Percentiles rank a stretch among this genome's conserved stretches.
These are phyloP conservation scores for Ophiostoma triangulosporum DNA, from an alignment of 2,329 filamentous ascomycete genomes.

Conservation along the genomic window DNA sequence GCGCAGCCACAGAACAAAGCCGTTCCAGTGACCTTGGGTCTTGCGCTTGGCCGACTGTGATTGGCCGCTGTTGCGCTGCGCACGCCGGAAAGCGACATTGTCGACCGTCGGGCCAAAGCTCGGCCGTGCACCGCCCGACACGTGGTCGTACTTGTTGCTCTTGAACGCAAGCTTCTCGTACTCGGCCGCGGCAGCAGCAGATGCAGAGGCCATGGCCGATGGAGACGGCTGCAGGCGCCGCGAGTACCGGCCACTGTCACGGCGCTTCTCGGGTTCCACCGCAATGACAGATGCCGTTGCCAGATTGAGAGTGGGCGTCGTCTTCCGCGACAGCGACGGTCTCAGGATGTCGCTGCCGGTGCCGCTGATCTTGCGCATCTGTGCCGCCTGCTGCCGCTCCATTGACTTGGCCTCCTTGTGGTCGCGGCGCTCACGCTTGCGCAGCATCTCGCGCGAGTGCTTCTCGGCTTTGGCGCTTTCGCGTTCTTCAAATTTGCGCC, in stretches of 20 bases:
- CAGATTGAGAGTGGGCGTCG: slow-evolving; percentile 13
- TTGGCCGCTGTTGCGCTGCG: slow-evolving; percentile 25
- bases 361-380: slow-evolving; percentile 25
- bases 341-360: slow-evolving; percentile 14
- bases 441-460: slow-evolving; percentile 43
- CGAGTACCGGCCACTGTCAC: slow-evolving; percentile 5
- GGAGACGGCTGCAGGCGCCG: slow-evolving; percentile 7
- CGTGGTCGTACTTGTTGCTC: slow-evolving; percentile 33
- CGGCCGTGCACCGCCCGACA: slow-evolving; percentile 21
- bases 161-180: slow-evolving; percentile 32
- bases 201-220: background rate
- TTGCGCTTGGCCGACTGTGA: slow-evolving; percentile 37
- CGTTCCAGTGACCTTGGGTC: slow-evolving; percentile 48
- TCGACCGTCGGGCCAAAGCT: slow-evolving; percentile 26
- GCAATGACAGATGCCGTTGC: slow-evolving; percentile 12
- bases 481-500: slow-evolving; percentile 49
- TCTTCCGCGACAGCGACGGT: slow-evolving; percentile 15
- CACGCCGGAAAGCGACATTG: slow-evolving; percentile 30
- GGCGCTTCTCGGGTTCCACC: slow-evolving; percentile 9
- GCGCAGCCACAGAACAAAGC: slow-evolving; percentile 50
- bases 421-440: slow-evolving; percentile 44
- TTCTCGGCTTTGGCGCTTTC: slow-evolving; percentile 50
- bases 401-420: slow-evolving; percentile 39
- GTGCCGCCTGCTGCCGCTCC: slow-evolving; percentile 31
- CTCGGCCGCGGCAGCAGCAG: background rate